Evolutionary conservation across 192 early-diverging fungal genomes (phyloP).

Genomic region (Coemansia sp.): DNA sequence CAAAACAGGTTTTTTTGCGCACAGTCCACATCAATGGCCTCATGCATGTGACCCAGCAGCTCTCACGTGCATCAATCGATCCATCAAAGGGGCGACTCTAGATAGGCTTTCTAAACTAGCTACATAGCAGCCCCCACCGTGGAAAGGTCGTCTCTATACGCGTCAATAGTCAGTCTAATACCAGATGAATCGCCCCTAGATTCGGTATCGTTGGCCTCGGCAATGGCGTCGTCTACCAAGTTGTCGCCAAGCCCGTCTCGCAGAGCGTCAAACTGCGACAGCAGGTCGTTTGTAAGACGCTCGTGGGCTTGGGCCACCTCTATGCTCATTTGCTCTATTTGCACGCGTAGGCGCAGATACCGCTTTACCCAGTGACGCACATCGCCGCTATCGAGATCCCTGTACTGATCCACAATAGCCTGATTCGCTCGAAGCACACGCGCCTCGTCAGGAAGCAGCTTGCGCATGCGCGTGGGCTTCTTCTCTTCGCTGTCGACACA

Average conservation of each 20-base stretch:
- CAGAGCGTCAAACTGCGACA: conserved; percentile 14
- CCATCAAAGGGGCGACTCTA: neutral
- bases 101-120: neutral
- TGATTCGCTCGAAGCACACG: conserved; percentile 29
- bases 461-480: conserved; percentile 23
- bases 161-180: conserved; percentile 16
- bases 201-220: neutral
- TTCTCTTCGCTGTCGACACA: conserved; percentile 6
- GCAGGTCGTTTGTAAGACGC: conserved; percentile 12
- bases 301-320: conserved; percentile 15
- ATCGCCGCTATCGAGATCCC: conserved; percentile 23
- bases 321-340: conserved; percentile 12
- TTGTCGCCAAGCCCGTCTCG: conserved; percentile 23
- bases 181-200: neutral
- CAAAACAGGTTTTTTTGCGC: neutral
- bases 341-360: conserved; percentile 26
- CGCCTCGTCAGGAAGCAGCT: conserved; percentile 31
- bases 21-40: neutral
- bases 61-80: neutral
- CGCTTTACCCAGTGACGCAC: conserved; percentile 31
- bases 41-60: neutral
- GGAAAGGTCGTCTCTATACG: conserved; percentile 19
- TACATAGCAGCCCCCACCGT: neutral
- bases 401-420: conserved; percentile 21
- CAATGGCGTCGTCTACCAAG: conserved; percentile 17